These are phyloP conservation scores for Calamus simplicifolius DNA, from an alignment of 176 grass and related monocot genomes.

Conservation along the genomic window DNA sequence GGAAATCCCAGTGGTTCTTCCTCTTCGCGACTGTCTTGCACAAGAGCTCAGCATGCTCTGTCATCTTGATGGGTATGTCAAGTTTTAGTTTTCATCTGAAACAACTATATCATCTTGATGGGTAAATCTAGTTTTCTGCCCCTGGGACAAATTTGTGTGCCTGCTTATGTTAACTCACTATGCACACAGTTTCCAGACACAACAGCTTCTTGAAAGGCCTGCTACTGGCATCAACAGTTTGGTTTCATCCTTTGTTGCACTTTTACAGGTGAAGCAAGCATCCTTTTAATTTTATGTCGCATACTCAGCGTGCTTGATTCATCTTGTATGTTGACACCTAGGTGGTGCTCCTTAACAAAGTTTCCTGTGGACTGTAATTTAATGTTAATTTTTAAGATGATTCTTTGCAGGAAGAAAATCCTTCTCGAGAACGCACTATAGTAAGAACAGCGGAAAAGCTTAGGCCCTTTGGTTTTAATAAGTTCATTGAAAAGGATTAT, in stretches of 20 bases:
- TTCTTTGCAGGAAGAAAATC: slow-evolving; percentile 69
- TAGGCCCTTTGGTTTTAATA: slow-evolving; percentile 83
- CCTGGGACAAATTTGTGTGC: not conserved
- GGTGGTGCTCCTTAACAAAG: too few species aligned
- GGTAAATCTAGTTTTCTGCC: too few species aligned
- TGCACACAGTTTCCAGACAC: slow-evolving; percentile 56
- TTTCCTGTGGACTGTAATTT: too few species aligned
- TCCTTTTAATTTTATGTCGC: not conserved
- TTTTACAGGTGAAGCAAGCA: slow-evolving; percentile 47
- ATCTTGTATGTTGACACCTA: not conserved
- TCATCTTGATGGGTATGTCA: slow-evolving; percentile 47
- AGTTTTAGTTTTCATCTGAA: slow-evolving; percentile 2
- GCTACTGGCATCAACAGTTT: slow-evolving; percentile 66
- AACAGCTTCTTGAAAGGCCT: slow-evolving; percentile 52
- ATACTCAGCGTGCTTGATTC: slow-evolving; percentile 1
- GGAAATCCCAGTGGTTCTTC: slow-evolving; percentile 71
- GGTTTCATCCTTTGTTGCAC: slow-evolving; percentile 74
- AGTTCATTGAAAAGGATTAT: slow-evolving; percentile 62
- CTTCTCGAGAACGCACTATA: slow-evolving; percentile 81
- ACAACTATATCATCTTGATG: not conserved
- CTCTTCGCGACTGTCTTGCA: slow-evolving; percentile 62
- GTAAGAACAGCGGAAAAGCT: slow-evolving; percentile 94
- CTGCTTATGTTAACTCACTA: slow-evolving; percentile 15
- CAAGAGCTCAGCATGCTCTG: slow-evolving; percentile 67
- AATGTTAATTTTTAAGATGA: not conserved